A percentile compares a stretch with the other conserved stretches of the same genome.
Conservation (phyloP, 2,329 filamentous ascomycete genomes). For the Scolecobasidium constrictum region DNA sequence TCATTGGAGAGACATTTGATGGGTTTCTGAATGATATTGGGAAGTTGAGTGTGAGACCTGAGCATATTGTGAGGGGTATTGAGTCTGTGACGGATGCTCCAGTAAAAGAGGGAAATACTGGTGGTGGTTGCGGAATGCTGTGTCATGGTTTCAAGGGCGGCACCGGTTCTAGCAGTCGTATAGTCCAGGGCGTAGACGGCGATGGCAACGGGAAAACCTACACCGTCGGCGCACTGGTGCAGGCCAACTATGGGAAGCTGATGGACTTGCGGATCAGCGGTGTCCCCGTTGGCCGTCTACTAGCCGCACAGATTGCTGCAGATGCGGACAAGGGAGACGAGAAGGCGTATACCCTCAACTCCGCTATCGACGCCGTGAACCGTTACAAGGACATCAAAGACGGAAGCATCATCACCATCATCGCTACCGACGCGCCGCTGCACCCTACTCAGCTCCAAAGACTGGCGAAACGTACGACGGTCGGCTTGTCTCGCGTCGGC, state of each 20-base stretch:
- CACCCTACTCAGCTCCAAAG: slow-evolving; percentile 46
- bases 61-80: slow-evolving; percentile 45
- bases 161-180: slow-evolving; percentile 50
- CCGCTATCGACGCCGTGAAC: slow-evolving; percentile 1
- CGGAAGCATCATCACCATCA: slow-evolving; percentile 49
- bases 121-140: slow-evolving; percentile 59
- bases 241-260: slow-evolving; percentile 53
- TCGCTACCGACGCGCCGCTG: slow-evolving; percentile 52
- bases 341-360: slow-evolving; percentile 20
- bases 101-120: slow-evolving; percentile 51
- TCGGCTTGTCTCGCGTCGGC: slow-evolving; percentile 50
- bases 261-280: slow-evolving; percentile 48
- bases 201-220: slow-evolving; percentile 32
- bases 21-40: slow-evolving; percentile 48
- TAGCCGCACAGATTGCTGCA: slow-evolving; percentile 36
- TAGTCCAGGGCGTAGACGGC: slow-evolving; percentile 34
- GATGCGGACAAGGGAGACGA: slow-evolving; percentile 20
- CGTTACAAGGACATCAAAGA: slow-evolving; percentile 41
- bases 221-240: slow-evolving; percentile 51
- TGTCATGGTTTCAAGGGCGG: slow-evolving; percentile 58
- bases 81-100: slow-evolving; percentile 36
- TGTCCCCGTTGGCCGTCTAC: slow-evolving; percentile 49
- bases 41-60: slow-evolving; percentile 42
- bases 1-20: slow-evolving; percentile 54
- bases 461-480: slow-evolving; percentile 49